Conservation (phyloP, 2,329 filamentous ascomycete species). For the Cryphonectria carpinicola region DNA sequence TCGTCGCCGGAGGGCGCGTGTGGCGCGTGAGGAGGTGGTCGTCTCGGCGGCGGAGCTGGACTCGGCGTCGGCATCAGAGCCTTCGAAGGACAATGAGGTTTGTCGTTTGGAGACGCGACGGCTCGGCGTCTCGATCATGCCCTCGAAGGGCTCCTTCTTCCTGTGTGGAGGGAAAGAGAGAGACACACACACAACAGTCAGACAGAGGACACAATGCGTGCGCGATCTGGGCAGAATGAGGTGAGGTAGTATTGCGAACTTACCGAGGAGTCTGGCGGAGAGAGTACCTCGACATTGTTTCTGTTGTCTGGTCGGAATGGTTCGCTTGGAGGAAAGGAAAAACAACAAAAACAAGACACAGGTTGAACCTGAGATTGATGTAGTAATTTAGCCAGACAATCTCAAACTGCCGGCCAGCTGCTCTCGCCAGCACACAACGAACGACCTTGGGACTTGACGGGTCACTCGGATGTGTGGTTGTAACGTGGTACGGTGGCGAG, state of each 20-base stretch:
- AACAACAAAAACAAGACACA: background rate
- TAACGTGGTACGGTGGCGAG: background rate
- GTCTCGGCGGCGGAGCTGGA: slow-evolving; percentile 52
- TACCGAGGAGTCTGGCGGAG: background rate
- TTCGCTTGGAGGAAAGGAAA: too few species aligned
- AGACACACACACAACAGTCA: background rate
- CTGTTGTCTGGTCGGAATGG: background rate
- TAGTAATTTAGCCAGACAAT: background rate
- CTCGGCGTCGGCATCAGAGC: slow-evolving; percentile 53
- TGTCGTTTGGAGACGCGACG: slow-evolving; percentile 53
- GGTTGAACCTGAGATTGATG: background rate
- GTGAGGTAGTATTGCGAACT: background rate
- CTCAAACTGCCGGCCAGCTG: background rate
- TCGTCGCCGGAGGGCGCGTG: slow-evolving; percentile 47
- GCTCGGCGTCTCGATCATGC: slow-evolving; percentile 62
- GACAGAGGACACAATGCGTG: slow-evolving; percentile 1
- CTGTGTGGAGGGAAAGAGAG: slow-evolving; percentile 38
- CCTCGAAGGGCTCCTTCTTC: slow-evolving; percentile 65
- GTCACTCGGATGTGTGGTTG: background rate
- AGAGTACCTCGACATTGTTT: slow-evolving; percentile 7
- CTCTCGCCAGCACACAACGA: background rate
- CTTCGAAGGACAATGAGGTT: slow-evolving; percentile 49
- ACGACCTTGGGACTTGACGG: background rate
- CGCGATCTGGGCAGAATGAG: background rate
- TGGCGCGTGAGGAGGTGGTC: slow-evolving; percentile 32